Conservation (phyloP, 1,284 basidiomycete genomes). For the Rhodotorula sp. region DNA sequence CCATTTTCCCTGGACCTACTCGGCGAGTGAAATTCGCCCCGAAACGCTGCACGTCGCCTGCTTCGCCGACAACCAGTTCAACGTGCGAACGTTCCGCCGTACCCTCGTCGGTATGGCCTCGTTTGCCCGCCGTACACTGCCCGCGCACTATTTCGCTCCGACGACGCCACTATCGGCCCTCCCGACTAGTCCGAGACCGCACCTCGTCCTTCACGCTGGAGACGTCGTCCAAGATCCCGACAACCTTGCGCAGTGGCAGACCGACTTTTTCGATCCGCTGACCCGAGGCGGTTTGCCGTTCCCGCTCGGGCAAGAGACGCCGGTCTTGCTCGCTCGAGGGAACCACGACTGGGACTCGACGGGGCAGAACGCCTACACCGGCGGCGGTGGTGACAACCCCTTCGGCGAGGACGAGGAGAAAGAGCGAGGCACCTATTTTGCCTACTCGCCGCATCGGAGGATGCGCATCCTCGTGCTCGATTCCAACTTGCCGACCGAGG, state of each 20-base stretch:
- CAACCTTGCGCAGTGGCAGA: conserved; percentile 44
- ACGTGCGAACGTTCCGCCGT: conserved; percentile 36
- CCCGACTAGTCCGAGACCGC: conserved; percentile 8
- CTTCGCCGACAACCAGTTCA: conserved; percentile 43
- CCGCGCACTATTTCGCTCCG: conserved; percentile 8
- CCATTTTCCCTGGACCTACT: conserved; percentile 30
- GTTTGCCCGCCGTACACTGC: conserved; percentile 12
- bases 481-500: conserved; percentile 36
- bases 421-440: conserved; percentile 35
- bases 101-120: conserved; percentile 28
- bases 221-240: conserved; percentile 41
- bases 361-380: conserved; percentile 39
- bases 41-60: conserved; percentile 36
- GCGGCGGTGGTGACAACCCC: conserved; percentile 28
- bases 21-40: background rate
- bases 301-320: conserved; percentile 23
- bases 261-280: conserved; percentile 43
- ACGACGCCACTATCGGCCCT: too few relatives aligned
- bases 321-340: conserved; percentile 39
- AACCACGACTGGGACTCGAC: conserved; percentile 43
- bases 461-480: conserved; percentile 42
- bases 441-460: conserved; percentile 39
- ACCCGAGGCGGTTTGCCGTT: conserved; percentile 22
- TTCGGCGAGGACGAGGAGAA: too few relatives aligned
- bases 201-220: conserved; percentile 42